Base-by-base conservation (phyloP, 805 yeast genomes). In the Wickerhamiella spandovensis region DNA sequence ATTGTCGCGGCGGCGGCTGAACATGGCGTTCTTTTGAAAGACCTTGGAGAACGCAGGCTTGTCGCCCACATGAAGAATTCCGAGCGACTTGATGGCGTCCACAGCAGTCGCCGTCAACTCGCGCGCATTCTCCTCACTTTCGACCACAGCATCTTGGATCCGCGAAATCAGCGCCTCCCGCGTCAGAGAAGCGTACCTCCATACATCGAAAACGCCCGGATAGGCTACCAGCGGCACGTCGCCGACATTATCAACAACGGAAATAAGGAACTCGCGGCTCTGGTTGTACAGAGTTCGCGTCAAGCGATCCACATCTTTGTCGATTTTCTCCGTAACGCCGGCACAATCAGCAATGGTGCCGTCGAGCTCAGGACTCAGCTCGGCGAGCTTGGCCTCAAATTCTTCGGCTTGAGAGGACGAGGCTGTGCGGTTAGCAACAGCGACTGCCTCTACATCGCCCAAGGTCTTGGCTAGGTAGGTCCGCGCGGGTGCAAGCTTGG, bases 401-500 rank as follows among this genome's bases (percentile, higher is more conserved):
- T 70, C 64, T 3, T 71, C 72, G 47, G 72, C 73, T 51, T 79
- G 84, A 23, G 69, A 66, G 13, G 65, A 56, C 55, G 79, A 75
- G 13, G 76, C 67, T n/a, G 71, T 65, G 47, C 78, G 72, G 62
- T 89, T 92, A n/a, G 76, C 66, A 9, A 71, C 66, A 0, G 94
- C 74, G 20, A 92, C 69, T 1, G 68, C 66, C 47, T 69, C 68
- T 41, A 90, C 60, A 60, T 92, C 99, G 21, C 64, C 64, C 42
- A 84, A 73, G 12, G 89, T 61, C 58, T 88, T 90, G 18, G 72
- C 53, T 25, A 90, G 67, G 58, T 84, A 92, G n/a, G 82, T 89
- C 61, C 88, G 87, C 0, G 96, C 97, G 0, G 99, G 99, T 35
- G 86, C 75, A 13, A 92, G 70, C 63, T 92, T 92, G 0, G 97